Evolutionary conservation across 495 filamentous ascomycete genomes (phyloP), one percentile per base, ranked within the genome.

Genomic region (Darksidea phi): DNA sequence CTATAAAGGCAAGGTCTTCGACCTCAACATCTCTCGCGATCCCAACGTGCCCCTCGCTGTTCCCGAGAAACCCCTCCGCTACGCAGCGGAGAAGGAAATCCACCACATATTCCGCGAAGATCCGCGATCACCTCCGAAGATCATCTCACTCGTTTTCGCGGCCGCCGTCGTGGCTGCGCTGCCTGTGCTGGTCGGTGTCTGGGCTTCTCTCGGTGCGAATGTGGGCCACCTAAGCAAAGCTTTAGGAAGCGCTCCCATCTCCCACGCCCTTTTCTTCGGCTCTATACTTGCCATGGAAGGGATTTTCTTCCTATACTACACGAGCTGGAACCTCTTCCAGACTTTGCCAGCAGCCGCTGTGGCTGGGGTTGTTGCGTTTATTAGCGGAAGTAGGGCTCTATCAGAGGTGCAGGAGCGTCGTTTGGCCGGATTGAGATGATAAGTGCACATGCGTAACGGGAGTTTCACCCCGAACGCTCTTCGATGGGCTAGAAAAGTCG

Each of bases 271-370:
- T 43, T 96, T 97, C 76, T 86, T 93, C 61, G 86, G 85, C 41
- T 94, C 90, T 8, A 83, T 98, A 59, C 36, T 96, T 24, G 83
- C 85, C 12, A 85, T 98, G 78, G 94, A 98, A 74, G 88, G 83
- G 7, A 83, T 96, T 64, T 97, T 97, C 77, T 91, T 91, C 80
- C 73, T 96, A 72, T 98, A 98, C 80, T 98, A 97, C 72, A 88
- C 82, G 28, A 86, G 76, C 66, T 97, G 93, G 94, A 96, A 86
- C 66, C 77, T 98, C 46, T 98, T 97, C 82, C 87, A 95, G 77
- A 82, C 82, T 25, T 81, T 98, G 38, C 91, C 91, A 10, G 86
- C 85, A 51, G 84, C 84, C 63, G 82, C 79, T 34, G 76, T 82
- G 42, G 82, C 88, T 50, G 86, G 86, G 20, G 73, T 79, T 45